phyloP scores from a whole-genome alignment of 805 yeast species.

The Candida lessepsii region DNA sequence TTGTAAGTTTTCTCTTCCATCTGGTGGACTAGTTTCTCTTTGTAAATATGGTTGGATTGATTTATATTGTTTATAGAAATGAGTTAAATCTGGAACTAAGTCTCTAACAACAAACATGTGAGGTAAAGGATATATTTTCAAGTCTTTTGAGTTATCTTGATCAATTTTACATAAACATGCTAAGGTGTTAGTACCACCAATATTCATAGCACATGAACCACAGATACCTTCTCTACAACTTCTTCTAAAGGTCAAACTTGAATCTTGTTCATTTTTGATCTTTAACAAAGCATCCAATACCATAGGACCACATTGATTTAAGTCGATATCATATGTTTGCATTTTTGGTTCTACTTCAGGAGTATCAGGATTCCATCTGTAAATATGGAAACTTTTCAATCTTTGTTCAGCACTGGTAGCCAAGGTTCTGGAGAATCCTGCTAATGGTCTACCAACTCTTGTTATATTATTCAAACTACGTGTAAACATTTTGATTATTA shows the following conservation, averaged over 20 bases:
- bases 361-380: constrained; percentile 98
- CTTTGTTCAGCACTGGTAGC: constrained; percentile 58
- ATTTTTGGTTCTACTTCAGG: constrained; percentile 89
- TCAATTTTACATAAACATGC: constrained; percentile 97
- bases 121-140: constrained; percentile 93
- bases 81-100: constrained; percentile 96
- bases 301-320: constrained; percentile 96
- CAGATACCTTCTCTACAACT: constrained; percentile 99
- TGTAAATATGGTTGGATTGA: constrained; percentile 96
- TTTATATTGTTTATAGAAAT: constrained; percentile 97
- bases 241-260: constrained; percentile 94
- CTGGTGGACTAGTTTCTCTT: constrained; percentile 73
- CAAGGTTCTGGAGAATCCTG: constrained; percentile 24
- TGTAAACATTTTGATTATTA: constrained; percentile 1
- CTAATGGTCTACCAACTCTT: constrained; percentile 1
- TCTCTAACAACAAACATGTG: constrained; percentile 98
- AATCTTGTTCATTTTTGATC: constrained; percentile 94
- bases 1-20: constrained; percentile 92
- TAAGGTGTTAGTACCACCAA: constrained; percentile 94
- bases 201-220: constrained; percentile 99
- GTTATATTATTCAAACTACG: constrained; percentile 4
- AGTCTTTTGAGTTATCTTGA: constrained; percentile 66
- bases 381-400: constrained; percentile 82
- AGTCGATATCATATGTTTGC: constrained; percentile 79
- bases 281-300: constrained; percentile 90